Conservation (phyloP, 495 filamentous ascomycete species). For the Neurospora sp. region DNA sequence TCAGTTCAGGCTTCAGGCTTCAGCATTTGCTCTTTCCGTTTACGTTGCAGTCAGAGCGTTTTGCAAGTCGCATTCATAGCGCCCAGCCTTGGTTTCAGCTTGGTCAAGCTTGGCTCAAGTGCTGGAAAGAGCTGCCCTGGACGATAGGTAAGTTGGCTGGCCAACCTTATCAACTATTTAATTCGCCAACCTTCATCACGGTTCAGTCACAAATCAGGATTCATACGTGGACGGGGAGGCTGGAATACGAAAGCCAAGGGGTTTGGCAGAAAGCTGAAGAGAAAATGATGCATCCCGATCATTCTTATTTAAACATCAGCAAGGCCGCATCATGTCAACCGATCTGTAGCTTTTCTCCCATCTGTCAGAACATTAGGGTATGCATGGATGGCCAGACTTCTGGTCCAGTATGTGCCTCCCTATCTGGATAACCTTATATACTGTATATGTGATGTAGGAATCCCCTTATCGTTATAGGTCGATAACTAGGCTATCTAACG, state of each 20-base stretch:
- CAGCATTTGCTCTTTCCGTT: background rate
- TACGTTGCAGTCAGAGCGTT: background rate
- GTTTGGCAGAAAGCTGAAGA: background rate
- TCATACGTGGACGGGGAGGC: background rate
- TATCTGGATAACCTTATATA: too few relatives aligned
- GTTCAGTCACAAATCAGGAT: background rate
- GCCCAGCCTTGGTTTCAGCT: background rate
- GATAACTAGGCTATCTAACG: too few relatives aligned
- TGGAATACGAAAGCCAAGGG: background rate
- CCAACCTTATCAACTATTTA: slow-evolving; percentile 22
- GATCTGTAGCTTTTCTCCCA: background rate
- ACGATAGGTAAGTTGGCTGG: slow-evolving; percentile 30
- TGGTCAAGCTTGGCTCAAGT: background rate
- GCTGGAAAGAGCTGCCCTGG: background rate
- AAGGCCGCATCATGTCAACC: background rate
- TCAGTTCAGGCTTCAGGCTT: background rate
- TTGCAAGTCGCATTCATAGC: background rate
- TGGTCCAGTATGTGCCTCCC: too few relatives aligned
- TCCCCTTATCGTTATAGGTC: too few relatives aligned
- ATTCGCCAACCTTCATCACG: background rate
- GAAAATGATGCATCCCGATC: too few relatives aligned
- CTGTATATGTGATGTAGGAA: too few relatives aligned
- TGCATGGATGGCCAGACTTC: too few relatives aligned
- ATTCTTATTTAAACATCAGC: background rate
- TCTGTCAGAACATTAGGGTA: too few relatives aligned